A percentile compares a stretch with the other conserved stretches of the same genome.
These are phyloP conservation scores for Aspergillus egyptiacus DNA, from an alignment of 495 filamentous ascomycete genomes.

Conservation along the genomic window DNA sequence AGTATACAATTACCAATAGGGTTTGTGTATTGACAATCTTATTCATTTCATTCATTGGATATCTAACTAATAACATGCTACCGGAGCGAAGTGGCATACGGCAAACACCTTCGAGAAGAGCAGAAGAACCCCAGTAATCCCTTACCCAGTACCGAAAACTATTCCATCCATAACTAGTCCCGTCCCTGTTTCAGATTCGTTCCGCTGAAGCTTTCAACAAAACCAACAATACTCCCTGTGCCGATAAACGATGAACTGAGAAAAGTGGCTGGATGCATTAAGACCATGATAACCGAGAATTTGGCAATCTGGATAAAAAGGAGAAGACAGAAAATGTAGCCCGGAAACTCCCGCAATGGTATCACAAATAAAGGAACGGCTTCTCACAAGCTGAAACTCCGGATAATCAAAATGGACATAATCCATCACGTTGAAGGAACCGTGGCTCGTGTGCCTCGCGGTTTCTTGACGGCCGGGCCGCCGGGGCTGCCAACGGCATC, in stretches of 20 bases:
- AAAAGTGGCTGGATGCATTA: constrained; percentile 7
- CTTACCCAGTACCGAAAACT: constrained; percentile 1
- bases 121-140: constrained; percentile 12
- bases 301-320: constrained; percentile 6
- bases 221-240: constrained; percentile 1
- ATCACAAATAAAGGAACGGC: constrained; percentile 5
- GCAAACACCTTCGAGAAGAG: not conserved
- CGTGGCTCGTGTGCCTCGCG: constrained; percentile 18
- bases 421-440: constrained; percentile 11
- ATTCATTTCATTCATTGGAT: constrained; percentile 16
- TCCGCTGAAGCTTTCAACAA: constrained; percentile 8
- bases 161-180: not conserved
- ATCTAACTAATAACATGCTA: constrained; percentile 12
- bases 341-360: constrained; percentile 8
- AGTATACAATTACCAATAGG: not conserved
- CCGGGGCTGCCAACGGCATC: constrained; percentile 20
- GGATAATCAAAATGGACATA: not conserved
- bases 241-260: constrained; percentile 12
- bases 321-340: not conserved
- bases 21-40: not conserved
- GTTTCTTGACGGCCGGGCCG: constrained; percentile 28
- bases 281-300: constrained; percentile 5
- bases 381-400: not conserved
- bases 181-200: constrained; percentile 9
- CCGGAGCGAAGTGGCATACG: not conserved